phyloP scores from a whole-genome alignment of 352 stramenopile genomes.

The Globisporangium heterothallicum region DNA sequence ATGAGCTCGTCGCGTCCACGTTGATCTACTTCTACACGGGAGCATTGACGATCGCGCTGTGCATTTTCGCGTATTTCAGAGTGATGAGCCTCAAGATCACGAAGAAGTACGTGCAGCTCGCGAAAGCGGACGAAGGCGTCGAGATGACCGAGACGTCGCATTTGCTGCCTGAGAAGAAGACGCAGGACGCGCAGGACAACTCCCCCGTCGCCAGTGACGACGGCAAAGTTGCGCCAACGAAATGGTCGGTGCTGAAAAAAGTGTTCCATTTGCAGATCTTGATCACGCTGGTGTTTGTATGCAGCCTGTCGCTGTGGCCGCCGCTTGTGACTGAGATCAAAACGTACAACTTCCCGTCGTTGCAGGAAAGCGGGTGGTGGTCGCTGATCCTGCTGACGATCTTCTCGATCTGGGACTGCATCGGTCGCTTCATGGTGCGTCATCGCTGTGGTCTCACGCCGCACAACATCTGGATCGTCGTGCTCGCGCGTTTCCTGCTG shows the following conservation, averaged over 20 bases:
- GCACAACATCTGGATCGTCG: slow-evolving; percentile 56
- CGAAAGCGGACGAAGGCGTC: slow-evolving; percentile 30
- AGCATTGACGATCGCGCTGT: slow-evolving; percentile 70
- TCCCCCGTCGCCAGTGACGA: slow-evolving; percentile 4
- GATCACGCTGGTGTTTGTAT: slow-evolving; percentile 70
- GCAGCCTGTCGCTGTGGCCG: slow-evolving; percentile 68
- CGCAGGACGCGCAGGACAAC: neutral
- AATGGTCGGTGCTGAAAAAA: slow-evolving; percentile 66
- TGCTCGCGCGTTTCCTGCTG: slow-evolving; percentile 52
- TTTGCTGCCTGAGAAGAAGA: slow-evolving; percentile 16
- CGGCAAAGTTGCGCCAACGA: slow-evolving; percentile 26
- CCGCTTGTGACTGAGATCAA: slow-evolving; percentile 80
- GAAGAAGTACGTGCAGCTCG: slow-evolving; percentile 37
- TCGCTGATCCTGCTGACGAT: slow-evolving; percentile 75
- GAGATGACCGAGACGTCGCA: slow-evolving; percentile 54
- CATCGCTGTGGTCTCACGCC: slow-evolving; percentile 58
- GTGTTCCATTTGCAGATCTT: slow-evolving; percentile 57
- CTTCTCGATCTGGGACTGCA: slow-evolving; percentile 68
- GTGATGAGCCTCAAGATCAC: slow-evolving; percentile 53
- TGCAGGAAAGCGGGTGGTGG: slow-evolving; percentile 76
- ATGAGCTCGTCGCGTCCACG: slow-evolving; percentile 58
- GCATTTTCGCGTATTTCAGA: slow-evolving; percentile 71
- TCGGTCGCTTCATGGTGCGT: slow-evolving; percentile 65
- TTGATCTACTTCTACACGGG: slow-evolving; percentile 84
- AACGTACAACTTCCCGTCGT: slow-evolving; percentile 67